Conservation (phyloP, 441 rosid species). For the Hypseocharis bilobata region DNA sequence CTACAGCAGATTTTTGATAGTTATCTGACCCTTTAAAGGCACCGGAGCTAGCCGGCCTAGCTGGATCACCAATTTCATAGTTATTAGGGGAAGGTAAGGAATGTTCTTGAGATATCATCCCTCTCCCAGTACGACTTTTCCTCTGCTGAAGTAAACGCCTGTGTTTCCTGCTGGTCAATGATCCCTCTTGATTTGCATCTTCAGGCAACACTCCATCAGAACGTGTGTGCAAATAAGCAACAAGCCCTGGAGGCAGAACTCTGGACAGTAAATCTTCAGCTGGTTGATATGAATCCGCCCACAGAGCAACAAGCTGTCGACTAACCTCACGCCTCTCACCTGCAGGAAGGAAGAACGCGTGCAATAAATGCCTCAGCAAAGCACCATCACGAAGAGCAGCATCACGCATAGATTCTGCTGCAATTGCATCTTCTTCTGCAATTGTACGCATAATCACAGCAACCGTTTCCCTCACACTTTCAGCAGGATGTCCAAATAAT, state of each 20-base stretch:
- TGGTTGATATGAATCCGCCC: conserved; percentile 99
- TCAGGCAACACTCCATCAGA: conserved; percentile 51
- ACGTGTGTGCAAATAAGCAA: conserved; percentile 94
- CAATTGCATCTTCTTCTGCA: conserved; percentile 99
- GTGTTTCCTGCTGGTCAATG: conserved; percentile 70
- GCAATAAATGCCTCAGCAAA: conserved; percentile 84
- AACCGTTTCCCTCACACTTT: conserved; percentile 93
- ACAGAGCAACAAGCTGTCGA: conserved; percentile 97
- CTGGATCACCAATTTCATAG: conserved; percentile 52
- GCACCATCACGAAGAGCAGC: conserved; percentile 99
- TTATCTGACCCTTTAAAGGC: conserved; percentile 41
- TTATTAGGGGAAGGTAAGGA: conserved; percentile 39
- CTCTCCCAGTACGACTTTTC: conserved; percentile 58
- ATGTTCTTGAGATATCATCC: conserved; percentile 56
- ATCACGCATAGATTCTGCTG: conserved; percentile 99
- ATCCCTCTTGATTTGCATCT: conserved; percentile 61
- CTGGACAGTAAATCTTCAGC: conserved; percentile 81
- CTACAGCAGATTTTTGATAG: conserved; percentile 38
- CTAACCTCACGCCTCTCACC: conserved; percentile 96
- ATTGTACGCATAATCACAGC: conserved; percentile 98
- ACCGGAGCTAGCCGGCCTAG: conserved; percentile 37
- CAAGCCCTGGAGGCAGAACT: conserved; percentile 97
- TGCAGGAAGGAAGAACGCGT: conserved; percentile 79
- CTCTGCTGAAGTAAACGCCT: conserved; percentile 85
- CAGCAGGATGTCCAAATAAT: conserved; percentile 97